Conservation (phyloP, 352 stramenopile species). For the Phytopythium sindhum region DNA sequence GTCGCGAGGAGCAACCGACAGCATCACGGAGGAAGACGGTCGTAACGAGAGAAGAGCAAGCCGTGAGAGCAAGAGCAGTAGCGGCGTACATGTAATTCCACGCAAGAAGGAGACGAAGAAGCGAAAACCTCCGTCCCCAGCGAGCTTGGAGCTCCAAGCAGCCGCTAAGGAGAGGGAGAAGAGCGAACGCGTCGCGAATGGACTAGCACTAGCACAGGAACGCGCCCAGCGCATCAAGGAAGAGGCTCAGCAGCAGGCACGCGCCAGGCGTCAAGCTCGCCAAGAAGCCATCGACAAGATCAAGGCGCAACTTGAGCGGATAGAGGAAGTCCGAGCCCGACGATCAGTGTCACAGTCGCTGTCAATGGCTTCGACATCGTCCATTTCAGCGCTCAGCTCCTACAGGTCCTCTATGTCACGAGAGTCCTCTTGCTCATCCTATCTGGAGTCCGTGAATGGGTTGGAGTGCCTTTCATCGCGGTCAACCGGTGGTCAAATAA, state of each 20-base stretch:
- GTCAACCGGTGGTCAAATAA: background rate
- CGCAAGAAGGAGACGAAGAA: constrained; percentile 11
- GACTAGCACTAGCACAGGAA: constrained; percentile 32
- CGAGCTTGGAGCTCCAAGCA: constrained; percentile 10
- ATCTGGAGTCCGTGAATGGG: background rate
- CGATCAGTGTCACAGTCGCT: constrained; percentile 11
- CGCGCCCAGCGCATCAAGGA: constrained; percentile 27
- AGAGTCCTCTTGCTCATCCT: background rate
- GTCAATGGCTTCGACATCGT: constrained; percentile 1
- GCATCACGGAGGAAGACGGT: background rate
- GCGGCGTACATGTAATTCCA: background rate
- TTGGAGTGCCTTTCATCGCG: background rate
- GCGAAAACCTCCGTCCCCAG: background rate
- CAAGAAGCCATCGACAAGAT: constrained; percentile 21
- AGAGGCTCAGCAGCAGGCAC: constrained; percentile 21
- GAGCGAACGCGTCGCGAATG: constrained; percentile 35
- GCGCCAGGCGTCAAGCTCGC: constrained; percentile 15
- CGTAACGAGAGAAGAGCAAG: background rate
- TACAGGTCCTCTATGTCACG: background rate
- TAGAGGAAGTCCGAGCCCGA: constrained; percentile 26
- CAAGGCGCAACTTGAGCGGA: constrained; percentile 38
- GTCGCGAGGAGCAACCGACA: background rate
- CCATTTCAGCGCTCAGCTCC: background rate
- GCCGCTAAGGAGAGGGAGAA: constrained; percentile 13
- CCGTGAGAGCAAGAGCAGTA: background rate